Evolutionary conservation across 2,329 filamentous ascomycete genomes (phyloP).

Genomic region (Clonostachys byssicola): DNA sequence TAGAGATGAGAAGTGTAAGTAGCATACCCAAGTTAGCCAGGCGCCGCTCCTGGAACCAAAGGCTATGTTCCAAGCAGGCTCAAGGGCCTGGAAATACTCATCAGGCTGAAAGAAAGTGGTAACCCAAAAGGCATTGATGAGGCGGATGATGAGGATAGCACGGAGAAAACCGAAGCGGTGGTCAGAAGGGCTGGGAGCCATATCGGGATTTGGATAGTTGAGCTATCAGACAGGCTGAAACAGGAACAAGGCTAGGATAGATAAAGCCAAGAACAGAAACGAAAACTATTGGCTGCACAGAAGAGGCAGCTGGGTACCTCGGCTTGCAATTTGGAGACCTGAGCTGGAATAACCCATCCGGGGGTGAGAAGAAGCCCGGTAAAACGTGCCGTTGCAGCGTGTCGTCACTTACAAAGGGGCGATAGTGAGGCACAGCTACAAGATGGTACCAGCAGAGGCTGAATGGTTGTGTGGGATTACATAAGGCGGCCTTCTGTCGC

Average conservation of each 20-base stretch:
- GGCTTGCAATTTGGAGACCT: neutral
- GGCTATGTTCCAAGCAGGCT: slow-evolving; percentile 87
- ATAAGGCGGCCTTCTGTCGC: too few species aligned
- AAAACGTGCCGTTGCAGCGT: too few species aligned
- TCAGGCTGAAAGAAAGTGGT: slow-evolving; percentile 97
- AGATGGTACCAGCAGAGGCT: too few species aligned
- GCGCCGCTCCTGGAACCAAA: slow-evolving; percentile 76
- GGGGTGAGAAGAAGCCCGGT: too few species aligned
- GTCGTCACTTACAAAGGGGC: too few species aligned
- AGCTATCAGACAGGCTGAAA: neutral
- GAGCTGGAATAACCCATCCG: neutral
- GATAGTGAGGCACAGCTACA: too few species aligned
- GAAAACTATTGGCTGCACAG: neutral
- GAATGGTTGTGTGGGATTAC: too few species aligned
- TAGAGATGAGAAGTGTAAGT: neutral
- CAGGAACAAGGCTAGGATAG: neutral
- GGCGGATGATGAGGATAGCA: slow-evolving; percentile 61
- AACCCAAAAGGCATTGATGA: slow-evolving; percentile 74
- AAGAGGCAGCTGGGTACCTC: neutral
- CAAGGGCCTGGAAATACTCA: slow-evolving; percentile 93
- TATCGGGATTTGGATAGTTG: neutral
- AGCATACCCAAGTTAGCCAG: slow-evolving; percentile 90
- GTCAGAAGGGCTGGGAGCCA: neutral
- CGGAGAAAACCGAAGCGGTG: slow-evolving; percentile 18
- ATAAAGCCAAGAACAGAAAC: neutral